Percentiles rank a stretch among this genome's conserved stretches.
Conservation (phyloP, 345 rosid species). For the Aethionema arabicum region DNA sequence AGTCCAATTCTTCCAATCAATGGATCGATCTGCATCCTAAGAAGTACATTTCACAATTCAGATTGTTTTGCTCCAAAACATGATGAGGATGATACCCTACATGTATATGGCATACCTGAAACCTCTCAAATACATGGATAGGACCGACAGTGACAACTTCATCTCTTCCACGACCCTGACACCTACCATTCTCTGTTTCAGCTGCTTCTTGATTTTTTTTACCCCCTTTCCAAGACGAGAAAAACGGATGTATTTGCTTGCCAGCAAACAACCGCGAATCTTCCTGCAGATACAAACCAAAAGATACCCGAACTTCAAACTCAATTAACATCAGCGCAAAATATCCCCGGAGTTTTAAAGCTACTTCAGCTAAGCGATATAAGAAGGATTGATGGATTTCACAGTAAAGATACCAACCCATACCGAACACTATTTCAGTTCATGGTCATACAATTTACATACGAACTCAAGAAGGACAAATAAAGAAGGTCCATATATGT, state of each 20-base stretch:
- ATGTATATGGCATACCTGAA: conserved; percentile 45
- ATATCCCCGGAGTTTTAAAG: conserved; percentile 1
- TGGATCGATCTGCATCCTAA: conserved; percentile 46
- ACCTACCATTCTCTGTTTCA: conserved; percentile 34
- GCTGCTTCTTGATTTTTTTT: conserved; percentile 48
- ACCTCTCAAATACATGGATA: conserved; percentile 81
- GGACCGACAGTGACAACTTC: conserved; percentile 53
- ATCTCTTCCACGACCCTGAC: conserved; percentile 37
- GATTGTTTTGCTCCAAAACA: conserved; percentile 3
- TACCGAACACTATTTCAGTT: no score
- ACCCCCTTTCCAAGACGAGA: conserved; percentile 53
- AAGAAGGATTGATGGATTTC: not conserved
- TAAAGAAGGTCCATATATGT: not conserved
- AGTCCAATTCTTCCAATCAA: conserved; percentile 81
- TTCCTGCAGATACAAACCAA: conserved; percentile 58
- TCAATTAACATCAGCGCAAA: conserved; percentile 8
- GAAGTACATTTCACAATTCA: conserved; percentile 17
- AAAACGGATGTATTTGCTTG: conserved; percentile 83
- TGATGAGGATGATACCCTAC: not conserved
- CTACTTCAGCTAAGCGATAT: conserved; percentile 11
- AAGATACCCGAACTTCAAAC: conserved; percentile 8
- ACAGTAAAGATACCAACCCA: not conserved
- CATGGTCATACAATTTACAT: no score
- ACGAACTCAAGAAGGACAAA: no score
- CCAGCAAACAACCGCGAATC: conserved; percentile 65